Conservation (phyloP, 2,329 filamentous ascomycete species). For the Emericellopsis cladophorae region DNA sequence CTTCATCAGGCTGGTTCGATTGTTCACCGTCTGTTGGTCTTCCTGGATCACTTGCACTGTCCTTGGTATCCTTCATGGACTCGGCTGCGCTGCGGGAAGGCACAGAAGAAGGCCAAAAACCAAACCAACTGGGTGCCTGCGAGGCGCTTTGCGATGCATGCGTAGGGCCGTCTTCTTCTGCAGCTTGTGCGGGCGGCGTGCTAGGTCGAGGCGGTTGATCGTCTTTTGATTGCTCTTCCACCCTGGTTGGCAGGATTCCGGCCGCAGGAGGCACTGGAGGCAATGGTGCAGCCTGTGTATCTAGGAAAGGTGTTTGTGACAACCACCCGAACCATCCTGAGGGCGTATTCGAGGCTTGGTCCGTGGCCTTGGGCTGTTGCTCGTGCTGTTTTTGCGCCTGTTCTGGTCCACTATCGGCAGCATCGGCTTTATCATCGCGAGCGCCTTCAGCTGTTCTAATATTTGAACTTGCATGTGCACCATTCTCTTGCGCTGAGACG, state of each 20-base stretch:
- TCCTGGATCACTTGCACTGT: slow-evolving; percentile 1
- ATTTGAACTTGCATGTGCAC: background rate
- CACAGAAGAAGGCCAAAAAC: background rate
- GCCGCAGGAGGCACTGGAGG: no score
- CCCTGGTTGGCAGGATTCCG: background rate
- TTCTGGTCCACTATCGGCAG: background rate
- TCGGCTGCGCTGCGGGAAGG: background rate
- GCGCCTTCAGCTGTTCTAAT: no score
- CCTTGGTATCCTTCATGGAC: background rate
- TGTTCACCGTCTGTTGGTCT: background rate
- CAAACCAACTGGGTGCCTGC: slow-evolving; percentile 1
- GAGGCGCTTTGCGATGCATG: slow-evolving; percentile 1
- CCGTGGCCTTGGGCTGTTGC: background rate
- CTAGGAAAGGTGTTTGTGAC: slow-evolving; percentile 14
- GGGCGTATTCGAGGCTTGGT: slow-evolving; percentile 15
- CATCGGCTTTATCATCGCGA: background rate
- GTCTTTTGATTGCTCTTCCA: slow-evolving; percentile 7
- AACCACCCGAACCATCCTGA: slow-evolving; percentile 46
- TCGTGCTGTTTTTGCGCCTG: background rate
- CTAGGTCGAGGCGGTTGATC: slow-evolving; percentile 4
- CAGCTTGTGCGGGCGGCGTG: slow-evolving; percentile 6
- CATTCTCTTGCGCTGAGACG: background rate
- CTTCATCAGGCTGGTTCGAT: slow-evolving; percentile 22
- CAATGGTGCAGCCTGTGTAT: slow-evolving; percentile 5
- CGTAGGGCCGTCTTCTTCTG: slow-evolving; percentile 1